Evolutionary conservation across 495 filamentous ascomycete species (phyloP).

Genomic region (Daldinia concentrica): DNA sequence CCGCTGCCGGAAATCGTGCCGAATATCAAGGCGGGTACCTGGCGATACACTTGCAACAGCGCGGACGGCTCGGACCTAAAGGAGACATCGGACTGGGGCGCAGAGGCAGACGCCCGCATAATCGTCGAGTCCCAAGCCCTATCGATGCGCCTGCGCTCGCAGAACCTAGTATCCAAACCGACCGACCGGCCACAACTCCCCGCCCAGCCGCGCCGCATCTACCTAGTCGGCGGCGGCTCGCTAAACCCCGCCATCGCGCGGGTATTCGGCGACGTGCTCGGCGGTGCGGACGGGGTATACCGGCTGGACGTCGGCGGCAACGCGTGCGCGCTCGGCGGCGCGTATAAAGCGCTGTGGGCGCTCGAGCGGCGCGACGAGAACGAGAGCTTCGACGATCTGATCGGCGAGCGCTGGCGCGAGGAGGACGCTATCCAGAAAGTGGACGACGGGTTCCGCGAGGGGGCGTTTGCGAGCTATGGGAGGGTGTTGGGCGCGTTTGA

Average conservation of each 20-base stretch:
- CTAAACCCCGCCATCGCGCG: conserved; percentile 86
- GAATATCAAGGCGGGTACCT: conserved; percentile 82
- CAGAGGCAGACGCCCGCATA: conserved; percentile 75
- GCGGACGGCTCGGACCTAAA: conserved; percentile 60
- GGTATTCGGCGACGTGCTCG: conserved; percentile 84
- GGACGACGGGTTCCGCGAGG: conserved; percentile 79
- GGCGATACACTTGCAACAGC: conserved; percentile 76
- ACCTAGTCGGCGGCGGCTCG: conserved; percentile 91
- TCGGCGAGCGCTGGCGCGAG: conserved; percentile 85
- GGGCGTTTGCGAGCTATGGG: conserved; percentile 78
- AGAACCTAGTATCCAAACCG: conserved; percentile 70
- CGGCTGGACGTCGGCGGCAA: conserved; percentile 94
- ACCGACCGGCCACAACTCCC: conserved; percentile 65
- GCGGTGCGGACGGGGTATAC: conserved; percentile 88
- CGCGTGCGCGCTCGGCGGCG: conserved; percentile 91
- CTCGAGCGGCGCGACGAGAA: conserved; percentile 65
- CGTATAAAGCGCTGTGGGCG: conserved; percentile 97
- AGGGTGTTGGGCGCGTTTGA: conserved; percentile 79
- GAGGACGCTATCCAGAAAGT: conserved; percentile 82
- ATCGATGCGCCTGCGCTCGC: conserved; percentile 84
- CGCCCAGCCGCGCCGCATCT: conserved; percentile 86
- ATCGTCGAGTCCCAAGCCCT: conserved; percentile 96
- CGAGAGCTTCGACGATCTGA: conserved; percentile 87
- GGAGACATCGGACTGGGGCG: conserved; percentile 50
- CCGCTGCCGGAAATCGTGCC: conserved; percentile 95